Evolutionary conservation across 129 eudicot genomes (phyloP).

Genomic region (Saussurea involucrata): DNA sequence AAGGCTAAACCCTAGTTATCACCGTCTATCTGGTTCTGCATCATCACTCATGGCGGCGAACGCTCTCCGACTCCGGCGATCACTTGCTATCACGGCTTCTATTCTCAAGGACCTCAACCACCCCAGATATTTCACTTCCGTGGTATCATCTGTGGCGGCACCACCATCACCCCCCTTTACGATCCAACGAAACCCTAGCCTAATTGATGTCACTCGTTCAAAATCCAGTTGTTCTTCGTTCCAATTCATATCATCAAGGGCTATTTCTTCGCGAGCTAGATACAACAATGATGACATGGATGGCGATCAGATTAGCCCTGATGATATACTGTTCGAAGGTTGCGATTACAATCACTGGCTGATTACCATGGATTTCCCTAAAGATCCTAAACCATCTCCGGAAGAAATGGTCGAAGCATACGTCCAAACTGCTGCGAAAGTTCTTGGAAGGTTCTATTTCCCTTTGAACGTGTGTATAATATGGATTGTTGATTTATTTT

Average conservation of each 20-base stretch:
- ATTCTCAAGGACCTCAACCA: conserved; percentile 31
- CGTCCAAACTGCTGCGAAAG: conserved; percentile 69
- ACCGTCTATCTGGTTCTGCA: neutral
- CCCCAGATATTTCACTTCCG: conserved; percentile 9
- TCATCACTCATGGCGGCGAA: conserved; percentile 39
- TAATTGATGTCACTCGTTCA: neutral
- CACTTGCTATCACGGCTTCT: conserved; percentile 41
- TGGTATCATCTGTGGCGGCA: conserved; percentile 17
- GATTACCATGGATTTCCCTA: conserved; percentile 75
- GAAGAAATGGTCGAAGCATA: conserved; percentile 77
- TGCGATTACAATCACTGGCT: conserved; percentile 98
- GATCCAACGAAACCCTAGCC: conserved; percentile 32
- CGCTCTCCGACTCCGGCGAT: conserved; percentile 70
- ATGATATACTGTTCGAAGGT: conserved; percentile 82
- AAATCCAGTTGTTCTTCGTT: neutral
- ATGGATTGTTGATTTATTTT: neutral
- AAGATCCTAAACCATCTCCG: conserved; percentile 45
- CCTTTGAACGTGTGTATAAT: neutral
- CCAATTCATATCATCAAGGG: conserved; percentile 16
- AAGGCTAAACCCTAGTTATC: conserved; percentile 31
- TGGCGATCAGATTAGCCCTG: conserved; percentile 49
- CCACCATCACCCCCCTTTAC: neutral
- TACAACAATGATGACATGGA: conserved; percentile 28
- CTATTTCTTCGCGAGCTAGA: conserved; percentile 22
- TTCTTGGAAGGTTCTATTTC: conserved; percentile 71